Evolutionary conservation across 2,329 filamentous ascomycete species (phyloP).

Genomic region (Pseudocercospora eumusae): DNA sequence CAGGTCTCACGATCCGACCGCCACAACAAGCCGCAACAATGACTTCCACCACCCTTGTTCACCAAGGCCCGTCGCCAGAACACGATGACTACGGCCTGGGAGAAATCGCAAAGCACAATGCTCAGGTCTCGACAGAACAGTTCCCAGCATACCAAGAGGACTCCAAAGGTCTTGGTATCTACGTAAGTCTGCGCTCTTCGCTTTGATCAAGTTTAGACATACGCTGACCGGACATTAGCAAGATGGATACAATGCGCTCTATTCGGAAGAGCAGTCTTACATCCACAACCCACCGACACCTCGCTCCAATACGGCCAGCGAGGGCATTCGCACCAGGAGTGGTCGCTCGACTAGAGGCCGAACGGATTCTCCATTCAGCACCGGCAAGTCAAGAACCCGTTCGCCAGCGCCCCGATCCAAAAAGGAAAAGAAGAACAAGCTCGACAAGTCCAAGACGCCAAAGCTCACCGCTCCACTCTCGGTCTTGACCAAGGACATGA

Average conservation of each 20-base stretch:
- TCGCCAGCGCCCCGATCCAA: conserved; percentile 42
- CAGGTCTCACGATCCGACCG: conserved; percentile 27
- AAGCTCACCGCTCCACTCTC: conserved; percentile 69
- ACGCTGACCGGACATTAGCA: conserved; percentile 31
- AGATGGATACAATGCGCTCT: conserved; percentile 31
- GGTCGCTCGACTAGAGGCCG: conserved; percentile 40
- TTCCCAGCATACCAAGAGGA: conserved; percentile 39
- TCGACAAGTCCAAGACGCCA: conserved; percentile 51
- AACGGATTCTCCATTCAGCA: conserved; percentile 42
- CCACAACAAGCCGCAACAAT: conserved; percentile 28
- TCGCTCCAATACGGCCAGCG: conserved; percentile 45
- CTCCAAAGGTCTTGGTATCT: conserved; percentile 37
- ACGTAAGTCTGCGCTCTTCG: conserved; percentile 30
- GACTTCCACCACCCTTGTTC: conserved; percentile 32
- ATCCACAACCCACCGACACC: conserved; percentile 47
- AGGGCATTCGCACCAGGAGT: conserved; percentile 45
- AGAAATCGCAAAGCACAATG: conserved; percentile 48
- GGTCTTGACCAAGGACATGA: conserved; percentile 64
- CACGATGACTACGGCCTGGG: conserved; percentile 42
- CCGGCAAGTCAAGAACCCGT: conserved; percentile 37
- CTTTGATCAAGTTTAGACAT: background rate
- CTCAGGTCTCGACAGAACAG: conserved; percentile 37
- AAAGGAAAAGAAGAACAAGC: conserved; percentile 49
- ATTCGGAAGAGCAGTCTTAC: conserved; percentile 32
- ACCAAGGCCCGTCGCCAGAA: conserved; percentile 30